Percentiles rank a stretch among this genome's conserved stretches.
phyloP scores from a whole-genome alignment of 2,329 filamentous ascomycete species.

The Trichoderma gracile region DNA sequence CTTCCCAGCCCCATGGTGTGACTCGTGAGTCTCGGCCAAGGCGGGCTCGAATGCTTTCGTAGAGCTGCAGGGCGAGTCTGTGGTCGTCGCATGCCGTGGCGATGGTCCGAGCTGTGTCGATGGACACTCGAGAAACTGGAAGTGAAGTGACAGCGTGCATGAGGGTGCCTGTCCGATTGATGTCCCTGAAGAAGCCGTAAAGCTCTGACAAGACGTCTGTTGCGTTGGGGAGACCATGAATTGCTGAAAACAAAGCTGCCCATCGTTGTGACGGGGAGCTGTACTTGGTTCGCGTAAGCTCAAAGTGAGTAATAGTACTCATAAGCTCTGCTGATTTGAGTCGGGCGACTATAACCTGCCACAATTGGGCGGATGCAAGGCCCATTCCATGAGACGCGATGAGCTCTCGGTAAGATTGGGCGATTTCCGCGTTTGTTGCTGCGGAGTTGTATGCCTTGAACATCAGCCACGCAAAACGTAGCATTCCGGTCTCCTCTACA shows the following conservation, averaged over 20 bases:
- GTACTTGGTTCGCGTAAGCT: constrained; percentile 25
- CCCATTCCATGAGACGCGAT: neutral
- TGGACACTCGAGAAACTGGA: constrained; percentile 17
- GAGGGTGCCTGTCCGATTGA: constrained; percentile 27
- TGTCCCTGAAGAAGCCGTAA: constrained; percentile 25
- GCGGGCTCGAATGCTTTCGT: constrained; percentile 28
- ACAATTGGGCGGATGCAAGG: constrained; percentile 30
- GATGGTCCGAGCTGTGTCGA: constrained; percentile 27
- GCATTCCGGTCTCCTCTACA: constrained; percentile 18
- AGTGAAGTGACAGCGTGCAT: constrained; percentile 20
- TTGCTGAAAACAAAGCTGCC: constrained; percentile 26
- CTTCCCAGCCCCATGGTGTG: constrained; percentile 37
- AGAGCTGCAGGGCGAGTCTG: constrained; percentile 32
- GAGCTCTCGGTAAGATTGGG: constrained; percentile 17
- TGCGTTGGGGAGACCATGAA: constrained; percentile 14
- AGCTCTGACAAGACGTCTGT: constrained; percentile 26
- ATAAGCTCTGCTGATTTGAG: constrained; percentile 25
- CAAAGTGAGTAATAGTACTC: neutral
- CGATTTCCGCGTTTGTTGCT: constrained; percentile 27
- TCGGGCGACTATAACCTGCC: constrained; percentile 30
- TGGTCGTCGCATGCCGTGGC: constrained; percentile 32
- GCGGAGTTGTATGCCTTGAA: constrained; percentile 29
- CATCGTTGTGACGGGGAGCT: constrained; percentile 29
- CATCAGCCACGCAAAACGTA: constrained; percentile 32
- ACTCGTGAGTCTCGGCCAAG: neutral